Evolutionary conservation across 2,329 filamentous ascomycete genomes (phyloP), one percentile per base, ranked within the genome.

Genomic region (Colletotrichum truncatum): DNA sequence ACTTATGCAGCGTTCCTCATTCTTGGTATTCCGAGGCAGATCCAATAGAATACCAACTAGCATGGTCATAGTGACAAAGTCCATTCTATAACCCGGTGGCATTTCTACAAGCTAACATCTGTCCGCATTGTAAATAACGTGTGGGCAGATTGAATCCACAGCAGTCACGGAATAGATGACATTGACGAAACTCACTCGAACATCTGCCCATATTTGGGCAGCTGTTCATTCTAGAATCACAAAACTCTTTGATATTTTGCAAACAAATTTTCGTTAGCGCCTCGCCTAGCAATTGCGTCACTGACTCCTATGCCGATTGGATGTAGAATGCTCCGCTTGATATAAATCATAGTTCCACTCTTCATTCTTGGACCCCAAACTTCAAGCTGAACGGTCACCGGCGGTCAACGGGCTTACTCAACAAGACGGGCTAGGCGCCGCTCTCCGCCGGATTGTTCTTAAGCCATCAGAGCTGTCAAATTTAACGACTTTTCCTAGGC

Each of bases 1-100:
- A 61, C 48, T 54, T 61, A 26, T 61, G 56, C 43, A 14, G 11
- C 28, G 21, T 54, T 64, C 48, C 55, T 41, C 49, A 14, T 32
- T 41, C 48, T 60, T 39, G 39, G 39, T 10, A n/a, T 45, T 11
- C 43, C 12, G n/a, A 39, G 18, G 25, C 18, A 46, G n/a, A 41
- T 23, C 26, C 26, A 28, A 26, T 26, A 28, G 41, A n/a, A 39
- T n/a, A n/a, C n/a, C n/a, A n/a, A n/a, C n/a, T n/a, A n/a, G n/a
- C n/a, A n/a, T n/a, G n/a, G n/a, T n/a, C n/a, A n/a, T n/a, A n/a
- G n/a, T n/a, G n/a, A n/a, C n/a, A n/a, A n/a, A n/a, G n/a, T n/a
- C n/a, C n/a, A n/a, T n/a, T n/a, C n/a, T n/a, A n/a, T n/a, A n/a
- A n/a, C n/a, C n/a, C n/a, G n/a, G n/a, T n/a, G n/a, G n/a, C n/a